Percentiles rank a stretch among this genome's conserved stretches.
These are phyloP conservation scores for Cladosporium velox DNA, from an alignment of 2,329 filamentous ascomycete genomes.

Conservation along the genomic window DNA sequence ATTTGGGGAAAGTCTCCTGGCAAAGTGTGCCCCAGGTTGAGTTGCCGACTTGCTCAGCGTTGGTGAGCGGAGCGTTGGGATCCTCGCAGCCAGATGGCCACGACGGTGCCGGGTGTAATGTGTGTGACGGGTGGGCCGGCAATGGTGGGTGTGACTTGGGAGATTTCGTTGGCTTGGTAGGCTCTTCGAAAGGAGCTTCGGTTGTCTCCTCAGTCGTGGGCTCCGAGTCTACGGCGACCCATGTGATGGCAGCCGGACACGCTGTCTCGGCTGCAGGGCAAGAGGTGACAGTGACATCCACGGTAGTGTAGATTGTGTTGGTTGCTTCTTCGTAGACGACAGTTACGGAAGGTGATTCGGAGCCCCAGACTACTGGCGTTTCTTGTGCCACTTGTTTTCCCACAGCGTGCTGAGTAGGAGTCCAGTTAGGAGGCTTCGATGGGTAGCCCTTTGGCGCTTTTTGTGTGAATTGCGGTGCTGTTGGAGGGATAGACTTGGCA, in stretches of 20 bases:
- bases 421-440: slow-evolving; percentile 8
- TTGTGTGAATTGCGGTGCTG: slow-evolving; percentile 17
- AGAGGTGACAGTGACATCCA: slow-evolving; percentile 22
- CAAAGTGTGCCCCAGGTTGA: slow-evolving; percentile 29
- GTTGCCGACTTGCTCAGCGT: slow-evolving; percentile 30
- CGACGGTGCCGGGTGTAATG: background rate
- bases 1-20: slow-evolving; percentile 29
- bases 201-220: background rate
- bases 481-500: slow-evolving; percentile 2
- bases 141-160: slow-evolving; percentile 9
- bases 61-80: slow-evolving; percentile 27
- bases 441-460: slow-evolving; percentile 17
- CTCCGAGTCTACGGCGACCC: slow-evolving; percentile 2
- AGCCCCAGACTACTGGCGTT: background rate
- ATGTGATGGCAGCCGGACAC: slow-evolving; percentile 16
- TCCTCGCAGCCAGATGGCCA: slow-evolving; percentile 20
- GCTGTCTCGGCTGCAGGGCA: slow-evolving; percentile 19
- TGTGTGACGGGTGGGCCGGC: background rate
- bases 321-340: slow-evolving; percentile 22
- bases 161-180: slow-evolving; percentile 8
- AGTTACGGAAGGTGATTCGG: slow-evolving; percentile 9
- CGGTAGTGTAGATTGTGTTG: slow-evolving; percentile 21
- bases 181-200: slow-evolving; percentile 11
- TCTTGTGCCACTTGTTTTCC: slow-evolving; percentile 19
- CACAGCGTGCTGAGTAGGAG: slow-evolving; percentile 8